These are phyloP conservation scores for Didymella pomorum DNA, from an alignment of 2,329 filamentous ascomycete species.

Conservation along the genomic window DNA sequence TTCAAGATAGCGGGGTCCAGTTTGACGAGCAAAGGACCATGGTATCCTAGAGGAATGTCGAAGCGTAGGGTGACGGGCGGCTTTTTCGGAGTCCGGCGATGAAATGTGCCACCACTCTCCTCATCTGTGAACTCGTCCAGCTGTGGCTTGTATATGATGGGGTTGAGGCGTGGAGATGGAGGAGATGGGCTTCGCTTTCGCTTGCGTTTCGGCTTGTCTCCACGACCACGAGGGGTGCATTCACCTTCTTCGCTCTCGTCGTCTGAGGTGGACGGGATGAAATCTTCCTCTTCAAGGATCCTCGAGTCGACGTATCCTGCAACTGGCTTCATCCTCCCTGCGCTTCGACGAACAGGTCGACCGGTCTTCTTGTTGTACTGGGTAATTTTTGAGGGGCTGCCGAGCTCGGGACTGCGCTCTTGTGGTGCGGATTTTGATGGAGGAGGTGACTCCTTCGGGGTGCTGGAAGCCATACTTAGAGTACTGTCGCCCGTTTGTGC, in stretches of 20 bases:
- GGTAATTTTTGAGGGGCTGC: constrained; percentile 35
- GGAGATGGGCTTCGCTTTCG: constrained; percentile 49
- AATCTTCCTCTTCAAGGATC: constrained; percentile 46
- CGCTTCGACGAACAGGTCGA: constrained; percentile 53
- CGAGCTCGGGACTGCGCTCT: constrained; percentile 43
- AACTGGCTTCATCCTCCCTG: constrained; percentile 45
- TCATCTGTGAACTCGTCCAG: constrained; percentile 41
- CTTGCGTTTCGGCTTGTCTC: constrained; percentile 38
- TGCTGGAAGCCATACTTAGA: constrained; percentile 20
- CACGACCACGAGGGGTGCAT: constrained; percentile 23
- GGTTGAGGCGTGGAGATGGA: constrained; percentile 45
- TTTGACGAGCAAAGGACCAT: constrained; percentile 56
- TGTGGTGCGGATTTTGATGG: not conserved
- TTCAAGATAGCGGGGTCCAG: constrained; percentile 45
- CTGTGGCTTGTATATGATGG: constrained; percentile 42
- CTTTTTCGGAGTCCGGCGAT: constrained; percentile 28
- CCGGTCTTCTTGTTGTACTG: constrained; percentile 53
- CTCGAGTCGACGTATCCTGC: constrained; percentile 54
- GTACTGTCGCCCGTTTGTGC: constrained; percentile 9
- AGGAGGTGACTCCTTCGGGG: not conserved
- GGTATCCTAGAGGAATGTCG: constrained; percentile 56
- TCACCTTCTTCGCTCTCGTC: constrained; percentile 44
- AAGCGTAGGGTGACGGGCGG: constrained; percentile 54
- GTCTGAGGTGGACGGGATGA: constrained; percentile 32
- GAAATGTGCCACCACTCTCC: constrained; percentile 30